Percentiles rank a stretch among this genome's conserved stretches.
Conservation (phyloP, 495 filamentous ascomycete genomes). For the Friedmanniomyces endolithicus region DNA sequence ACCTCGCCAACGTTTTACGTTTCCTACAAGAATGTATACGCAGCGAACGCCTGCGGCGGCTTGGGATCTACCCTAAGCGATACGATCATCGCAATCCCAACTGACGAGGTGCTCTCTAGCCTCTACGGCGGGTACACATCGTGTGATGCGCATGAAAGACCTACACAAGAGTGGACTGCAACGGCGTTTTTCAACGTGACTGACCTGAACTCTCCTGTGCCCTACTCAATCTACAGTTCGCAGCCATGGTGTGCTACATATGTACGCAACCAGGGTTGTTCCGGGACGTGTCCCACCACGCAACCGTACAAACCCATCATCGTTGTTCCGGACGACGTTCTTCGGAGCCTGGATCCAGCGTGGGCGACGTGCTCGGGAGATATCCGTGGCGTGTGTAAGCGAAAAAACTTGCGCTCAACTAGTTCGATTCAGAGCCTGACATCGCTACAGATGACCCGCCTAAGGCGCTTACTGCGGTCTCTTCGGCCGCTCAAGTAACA, state of each 20-base stretch:
- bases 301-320: background rate
- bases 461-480: background rate
- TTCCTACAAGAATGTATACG: background rate
- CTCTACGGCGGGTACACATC: background rate
- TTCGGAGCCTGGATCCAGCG: constrained; percentile 2
- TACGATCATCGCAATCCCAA: background rate
- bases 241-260: constrained; percentile 1
- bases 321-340: background rate
- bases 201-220: constrained; percentile 2
- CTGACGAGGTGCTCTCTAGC: background rate
- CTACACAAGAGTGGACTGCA: background rate
- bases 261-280: background rate
- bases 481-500: background rate
- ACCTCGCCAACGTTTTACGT: constrained; percentile 4
- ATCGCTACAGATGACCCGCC: background rate
- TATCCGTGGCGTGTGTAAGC: background rate
- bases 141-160: background rate
- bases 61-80: background rate
- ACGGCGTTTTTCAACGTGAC: constrained; percentile 4
- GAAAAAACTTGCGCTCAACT: no score
- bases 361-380: constrained; percentile 3
- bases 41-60: background rate
- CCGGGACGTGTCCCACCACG: background rate
- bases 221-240: constrained; percentile 4
- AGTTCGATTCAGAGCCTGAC: background rate